Evolutionary conservation across 305 asterid species (phyloP), one percentile per base, ranked within the genome.

Genomic region (Fraxinus sp.): DNA sequence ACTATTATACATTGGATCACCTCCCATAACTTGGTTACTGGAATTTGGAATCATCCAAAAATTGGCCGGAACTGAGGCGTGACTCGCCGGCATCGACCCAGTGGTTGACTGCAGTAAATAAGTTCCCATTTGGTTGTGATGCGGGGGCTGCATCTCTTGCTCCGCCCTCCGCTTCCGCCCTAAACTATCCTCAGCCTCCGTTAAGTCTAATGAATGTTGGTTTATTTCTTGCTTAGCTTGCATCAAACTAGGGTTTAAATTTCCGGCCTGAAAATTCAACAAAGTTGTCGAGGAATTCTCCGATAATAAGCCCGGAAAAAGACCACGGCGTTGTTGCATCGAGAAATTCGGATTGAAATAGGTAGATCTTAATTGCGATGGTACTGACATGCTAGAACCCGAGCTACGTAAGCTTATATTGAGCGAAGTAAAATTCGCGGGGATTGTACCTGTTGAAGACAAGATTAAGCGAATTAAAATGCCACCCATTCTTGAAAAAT

Each of bases 31-130:
- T 79, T 91, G 98, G 59, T 87, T 93, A 37, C 84, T 85, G n/a
- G 95, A 89, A 88, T 93, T 95, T 16, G 98, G 93, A 78, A 93
- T 79, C 98, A 95, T 95, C 98, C 97, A 95, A 72, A 94, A 94
- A 77, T 95, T 95, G 0, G 98, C 92, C 86, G 98, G 98, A 59
- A 90, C 85, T 5, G 98, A 90, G 2, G 95, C 83, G 72, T 95
- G 98, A 79, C 88, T 89, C 16, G 95, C 80, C 78, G 97, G 90
- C 90, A 92, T 92, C 52, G 97, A 89, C 20, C 95, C 92, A 22
- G 97, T 80, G 81, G 88, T 91, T 0, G 97, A 90, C 79, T 94
- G 98, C 41, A 94, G 77, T 86, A 95, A 77, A 83, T 95, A 94
- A 85, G 84, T 94, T 2, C 97, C 97, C 76, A 91, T 78, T 85